Conservation (phyloP, 1,139 yeast genomes). For the Kodamaea fungicola region DNA sequence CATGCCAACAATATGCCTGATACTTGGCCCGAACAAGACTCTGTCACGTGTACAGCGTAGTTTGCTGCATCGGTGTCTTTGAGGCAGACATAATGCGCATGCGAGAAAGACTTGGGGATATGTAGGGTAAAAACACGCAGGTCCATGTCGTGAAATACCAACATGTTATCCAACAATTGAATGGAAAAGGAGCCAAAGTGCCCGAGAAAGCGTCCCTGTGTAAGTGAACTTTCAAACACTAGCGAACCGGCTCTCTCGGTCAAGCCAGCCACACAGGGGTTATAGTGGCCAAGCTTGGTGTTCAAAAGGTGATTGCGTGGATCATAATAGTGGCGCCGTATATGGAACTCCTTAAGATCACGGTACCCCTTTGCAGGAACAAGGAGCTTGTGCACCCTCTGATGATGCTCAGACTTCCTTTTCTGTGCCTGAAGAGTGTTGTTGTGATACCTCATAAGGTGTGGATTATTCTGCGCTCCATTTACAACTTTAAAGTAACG, state of each 20-base stretch:
- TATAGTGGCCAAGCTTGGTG: conserved; percentile 4
- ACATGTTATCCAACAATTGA: conserved; percentile 2
- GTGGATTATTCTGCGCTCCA: conserved; percentile 25
- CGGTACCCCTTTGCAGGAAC: too few relatives aligned
- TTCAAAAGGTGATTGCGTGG: conserved; percentile 2
- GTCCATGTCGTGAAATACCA: conserved; percentile 4
- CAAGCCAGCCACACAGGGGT: background rate
- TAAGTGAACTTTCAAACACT: background rate
- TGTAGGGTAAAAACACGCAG: conserved; percentile 1
- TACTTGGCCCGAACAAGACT: background rate
- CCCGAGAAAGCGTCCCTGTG: conserved; percentile 3
- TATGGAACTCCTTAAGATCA: too few relatives aligned
- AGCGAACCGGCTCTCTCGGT: too few relatives aligned
- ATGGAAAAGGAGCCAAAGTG: conserved; percentile 6
- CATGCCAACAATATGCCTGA: conserved; percentile 2
- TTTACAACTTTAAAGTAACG: conserved; percentile 45
- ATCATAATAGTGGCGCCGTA: too few relatives aligned
- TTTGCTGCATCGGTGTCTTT: conserved; percentile 1
- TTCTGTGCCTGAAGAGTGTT: conserved; percentile 28
- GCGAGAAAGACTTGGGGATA: conserved; percentile 3
- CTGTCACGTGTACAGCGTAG: conserved; percentile 2
- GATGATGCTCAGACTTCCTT: conserved; percentile 1
- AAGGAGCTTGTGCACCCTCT: background rate
- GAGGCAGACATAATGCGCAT: too few relatives aligned
- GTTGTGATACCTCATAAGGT: conserved; percentile 27